A percentile compares a stretch with the other conserved stretches of the same genome.
These are phyloP conservation scores for Panaeolus papilionaceus DNA, from an alignment of 768 basidiomycete species.

Conservation along the genomic window DNA sequence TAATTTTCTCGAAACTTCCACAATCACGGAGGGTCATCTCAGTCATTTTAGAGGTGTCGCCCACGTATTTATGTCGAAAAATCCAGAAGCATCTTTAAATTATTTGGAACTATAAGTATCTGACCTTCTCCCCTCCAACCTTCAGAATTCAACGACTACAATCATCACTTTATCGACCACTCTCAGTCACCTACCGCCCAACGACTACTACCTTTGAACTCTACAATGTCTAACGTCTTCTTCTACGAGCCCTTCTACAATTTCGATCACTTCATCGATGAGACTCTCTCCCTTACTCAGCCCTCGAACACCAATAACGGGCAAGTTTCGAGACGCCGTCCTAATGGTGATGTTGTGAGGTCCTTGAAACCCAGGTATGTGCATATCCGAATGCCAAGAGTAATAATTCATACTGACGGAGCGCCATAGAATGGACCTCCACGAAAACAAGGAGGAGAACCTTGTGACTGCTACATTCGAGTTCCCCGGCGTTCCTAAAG, in stretches of 20 bases:
- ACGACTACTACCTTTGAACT: too few species aligned
- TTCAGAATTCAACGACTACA: too few species aligned
- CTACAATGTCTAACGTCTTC: constrained; percentile 14
- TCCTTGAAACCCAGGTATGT: constrained; percentile 40
- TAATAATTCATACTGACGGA: neutral
- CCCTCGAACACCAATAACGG: constrained; percentile 17
- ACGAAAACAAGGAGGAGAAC: constrained; percentile 53
- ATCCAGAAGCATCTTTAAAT: too few species aligned
- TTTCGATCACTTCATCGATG: constrained; percentile 48
- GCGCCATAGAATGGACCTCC: constrained; percentile 55
- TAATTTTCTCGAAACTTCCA: too few species aligned
- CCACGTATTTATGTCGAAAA: too few species aligned
- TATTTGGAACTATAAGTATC: too few species aligned
- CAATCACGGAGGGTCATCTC: too few species aligned
- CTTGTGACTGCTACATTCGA: constrained; percentile 62
- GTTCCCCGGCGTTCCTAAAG: constrained; percentile 58
- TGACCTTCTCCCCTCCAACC: too few species aligned
- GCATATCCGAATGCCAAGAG: neutral
- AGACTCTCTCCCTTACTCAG: constrained; percentile 27
- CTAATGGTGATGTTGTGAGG: constrained; percentile 24
- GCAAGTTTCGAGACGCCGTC: constrained; percentile 8
- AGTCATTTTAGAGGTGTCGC: too few species aligned
- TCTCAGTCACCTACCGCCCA: too few species aligned
- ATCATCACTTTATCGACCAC: too few species aligned
- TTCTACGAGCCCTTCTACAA: constrained; percentile 48